These are phyloP conservation scores for Bacidia gigantensis DNA, from an alignment of 495 filamentous ascomycete species.

Conservation along the genomic window DNA sequence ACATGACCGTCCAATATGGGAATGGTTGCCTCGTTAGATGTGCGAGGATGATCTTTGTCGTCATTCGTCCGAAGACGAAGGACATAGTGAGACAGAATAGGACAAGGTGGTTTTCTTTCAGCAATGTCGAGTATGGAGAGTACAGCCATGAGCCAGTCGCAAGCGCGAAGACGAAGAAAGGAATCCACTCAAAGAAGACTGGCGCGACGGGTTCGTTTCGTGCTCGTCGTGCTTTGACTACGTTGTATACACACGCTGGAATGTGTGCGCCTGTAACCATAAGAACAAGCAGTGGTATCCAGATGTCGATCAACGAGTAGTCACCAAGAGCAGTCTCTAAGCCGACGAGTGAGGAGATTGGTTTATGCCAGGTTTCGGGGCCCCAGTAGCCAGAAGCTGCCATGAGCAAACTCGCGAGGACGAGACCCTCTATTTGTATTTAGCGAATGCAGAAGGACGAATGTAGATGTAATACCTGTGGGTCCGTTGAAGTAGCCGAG, in stretches of 20 bases:
- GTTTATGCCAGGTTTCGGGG: conserved; percentile 72
- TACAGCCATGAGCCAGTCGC: conserved; percentile 73
- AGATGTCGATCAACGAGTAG: conserved; percentile 66
- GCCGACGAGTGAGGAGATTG: conserved; percentile 50
- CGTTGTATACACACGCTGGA: conserved; percentile 66
- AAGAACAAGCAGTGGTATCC: conserved; percentile 61
- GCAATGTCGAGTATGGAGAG: conserved; percentile 66
- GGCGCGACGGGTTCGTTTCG: conserved; percentile 66
- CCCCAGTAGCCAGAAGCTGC: conserved; percentile 73
- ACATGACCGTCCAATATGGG: conserved; percentile 88
- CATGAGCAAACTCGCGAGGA: conserved; percentile 80
- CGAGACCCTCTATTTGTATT: conserved; percentile 55
- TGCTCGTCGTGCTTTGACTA: conserved; percentile 56
- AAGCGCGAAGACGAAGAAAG: conserved; percentile 66
- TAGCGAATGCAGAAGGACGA: conserved; percentile 3
- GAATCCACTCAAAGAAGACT: conserved; percentile 88
- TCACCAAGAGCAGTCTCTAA: conserved; percentile 45
- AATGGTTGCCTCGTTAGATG: conserved; percentile 89
- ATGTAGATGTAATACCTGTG: conserved; percentile 36
- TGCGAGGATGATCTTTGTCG: conserved; percentile 96
- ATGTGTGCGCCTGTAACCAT: conserved; percentile 71
- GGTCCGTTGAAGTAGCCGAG: conserved; percentile 95
- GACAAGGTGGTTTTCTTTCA: conserved; percentile 70
- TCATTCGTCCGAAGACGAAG: conserved; percentile 98
- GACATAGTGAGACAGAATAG: conserved; percentile 89